A percentile compares a stretch with the other conserved stretches of the same genome.
Evolutionary conservation across 495 filamentous ascomycete genomes (phyloP).

Genomic region (Mycothermus thermophilus): DNA sequence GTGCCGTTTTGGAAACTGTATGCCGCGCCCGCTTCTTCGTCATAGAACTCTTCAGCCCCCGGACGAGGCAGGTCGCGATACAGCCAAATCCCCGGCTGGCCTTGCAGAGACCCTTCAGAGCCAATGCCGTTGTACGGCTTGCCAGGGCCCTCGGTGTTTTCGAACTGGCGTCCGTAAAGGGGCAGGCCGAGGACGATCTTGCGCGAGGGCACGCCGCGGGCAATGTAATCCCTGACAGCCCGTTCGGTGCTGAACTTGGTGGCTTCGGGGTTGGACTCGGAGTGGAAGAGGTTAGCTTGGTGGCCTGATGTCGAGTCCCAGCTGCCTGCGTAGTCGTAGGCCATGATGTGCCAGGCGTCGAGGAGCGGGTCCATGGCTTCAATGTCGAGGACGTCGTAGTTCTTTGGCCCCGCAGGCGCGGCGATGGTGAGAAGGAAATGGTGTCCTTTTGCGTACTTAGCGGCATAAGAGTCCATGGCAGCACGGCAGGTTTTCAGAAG

Average conservation of each 20-base stretch:
- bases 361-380: constrained; percentile 56
- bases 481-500: constrained; percentile 53
- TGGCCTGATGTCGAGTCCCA: constrained; percentile 61
- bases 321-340: constrained; percentile 57
- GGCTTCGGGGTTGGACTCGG: constrained; percentile 28
- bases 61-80: constrained; percentile 47
- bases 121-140: constrained; percentile 53
- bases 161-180: constrained; percentile 72
- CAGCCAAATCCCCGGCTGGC: constrained; percentile 73
- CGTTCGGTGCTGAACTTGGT: constrained; percentile 60
- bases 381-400: constrained; percentile 57
- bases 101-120: constrained; percentile 46
- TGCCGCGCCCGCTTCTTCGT: constrained; percentile 42
- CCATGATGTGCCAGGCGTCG: constrained; percentile 83
- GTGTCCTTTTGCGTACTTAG: constrained; percentile 30
- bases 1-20: constrained; percentile 52
- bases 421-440: constrained; percentile 71
- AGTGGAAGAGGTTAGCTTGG: constrained; percentile 58
- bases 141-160: constrained; percentile 56
- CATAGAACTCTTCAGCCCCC: constrained; percentile 33
- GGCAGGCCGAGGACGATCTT: constrained; percentile 81
- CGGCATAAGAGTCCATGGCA: constrained; percentile 51
- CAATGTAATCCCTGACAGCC: constrained; percentile 54
- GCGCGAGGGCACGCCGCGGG: constrained; percentile 41
- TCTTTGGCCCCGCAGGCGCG: constrained; percentile 40